Evolutionary conservation across 805 yeast species (phyloP), one percentile per base, ranked within the genome.

Genomic region (Suhomyces prunicola): DNA sequence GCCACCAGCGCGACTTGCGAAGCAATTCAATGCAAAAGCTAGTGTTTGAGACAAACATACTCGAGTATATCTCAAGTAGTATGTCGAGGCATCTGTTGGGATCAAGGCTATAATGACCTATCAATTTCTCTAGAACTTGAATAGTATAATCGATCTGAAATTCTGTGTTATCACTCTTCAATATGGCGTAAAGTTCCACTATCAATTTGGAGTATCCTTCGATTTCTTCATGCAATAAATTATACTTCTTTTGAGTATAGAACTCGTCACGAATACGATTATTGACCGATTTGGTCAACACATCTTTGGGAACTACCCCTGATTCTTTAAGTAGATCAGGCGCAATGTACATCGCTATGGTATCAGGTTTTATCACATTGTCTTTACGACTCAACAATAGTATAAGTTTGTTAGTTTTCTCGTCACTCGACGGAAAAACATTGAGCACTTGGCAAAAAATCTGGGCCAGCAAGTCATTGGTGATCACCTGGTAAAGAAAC

Each of bases 61-160:
- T 70, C 2, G 81, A 61, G 47, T 80, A 78, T 2, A 88, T 61
- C 46, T 82, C 83, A 33, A 91, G 60, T 7, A 88, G 55, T 0
- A 88, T 52, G 58, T 89, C 88, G 48, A 91, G 74, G 24, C 84
- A 81, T 54, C 92, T 77, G 49, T 81, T 79, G 0, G 93, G 85
- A 61, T 92, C 97, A 48, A 91, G 74, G 50, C 80, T 79, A 65
- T 83, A 90, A 64, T 86, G 90, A 1, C 94, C 97, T 50, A 86
- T 86, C 6, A 87, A 63, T 27, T 77, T 75, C 46, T 82, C 79
- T 13, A 87, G 71, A 6, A 79, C 74, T n/a, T 77, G 67, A 8
- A 77, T 63, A 8, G 81, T 76, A 49, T 73, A 75, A 1, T 72
- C 68, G 0, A 82, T 69, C 59, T 81, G 78, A 41, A 61, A 70